Evolutionary conservation across 352 stramenopile species (phyloP), one percentile per base, ranked within the genome.

Genomic region (Phytophthora brassicae): DNA sequence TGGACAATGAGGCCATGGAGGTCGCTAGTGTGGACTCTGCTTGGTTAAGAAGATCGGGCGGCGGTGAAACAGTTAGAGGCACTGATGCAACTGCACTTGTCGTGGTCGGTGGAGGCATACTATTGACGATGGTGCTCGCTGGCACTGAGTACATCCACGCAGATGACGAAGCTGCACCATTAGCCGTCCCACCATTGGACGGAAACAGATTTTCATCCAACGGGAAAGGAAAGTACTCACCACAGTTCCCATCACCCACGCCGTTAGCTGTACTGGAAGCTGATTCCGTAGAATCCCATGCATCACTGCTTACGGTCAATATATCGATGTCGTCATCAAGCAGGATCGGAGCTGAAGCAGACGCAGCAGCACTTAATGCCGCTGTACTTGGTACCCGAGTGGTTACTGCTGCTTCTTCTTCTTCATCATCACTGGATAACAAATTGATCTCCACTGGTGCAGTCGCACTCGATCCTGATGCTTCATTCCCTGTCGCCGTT

Each of bases 361-460:
- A 39, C 2, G 58, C 33, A 46, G 60, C 26, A 13, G 57, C 35
- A 36, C 39, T 28, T 26, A 39, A 38, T 19, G 39, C 17, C 12
- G 49, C 11, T 16, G 60, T 22, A 9, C 50, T 42, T 11, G 59
- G 17, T 28, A 49, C 16, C 29, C 45, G 38, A 24, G 46, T 57
- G 51, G 51, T 44, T n/a, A 8, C 26, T 63, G 56, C 17, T 36
- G 42, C 47, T 19, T 57, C 33, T 8, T 73, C 60, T 8, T 65
- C 72, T 53, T 94, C 85, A 22, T 91, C 83, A 38, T 89, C 83
- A 26, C 78, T 90, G 6, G 77, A 83, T 16, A 90, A 54, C 20
- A 94, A 60, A 65, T 92, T 83, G 36, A 94, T 94, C 43, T 90
- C 84, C 29, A 91, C 64, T 3, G 82, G 80, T 17, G 70, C 65